A percentile compares a stretch with the other conserved stretches of the same genome.
Evolutionary conservation across 176 grass and related monocot genomes (phyloP).

Genomic region (Cenchrus fungigraminus): DNA sequence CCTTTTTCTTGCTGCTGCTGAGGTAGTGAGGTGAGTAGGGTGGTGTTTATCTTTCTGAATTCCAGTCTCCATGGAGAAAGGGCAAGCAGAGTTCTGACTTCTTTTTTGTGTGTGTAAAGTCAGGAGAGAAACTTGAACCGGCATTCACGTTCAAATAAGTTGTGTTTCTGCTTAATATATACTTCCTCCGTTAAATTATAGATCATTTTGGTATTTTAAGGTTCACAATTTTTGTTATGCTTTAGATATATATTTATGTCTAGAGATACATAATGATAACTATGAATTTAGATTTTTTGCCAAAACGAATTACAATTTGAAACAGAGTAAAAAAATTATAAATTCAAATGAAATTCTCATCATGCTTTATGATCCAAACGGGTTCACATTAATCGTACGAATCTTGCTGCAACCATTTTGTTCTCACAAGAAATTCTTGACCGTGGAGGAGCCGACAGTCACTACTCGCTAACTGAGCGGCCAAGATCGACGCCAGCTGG

Average conservation of each 20-base stretch:
- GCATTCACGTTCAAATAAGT: not conserved
- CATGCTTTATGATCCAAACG: no score
- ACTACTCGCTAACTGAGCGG: no score
- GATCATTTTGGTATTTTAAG: no score
- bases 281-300: no score
- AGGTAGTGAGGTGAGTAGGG: not conserved
- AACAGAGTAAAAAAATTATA: no score
- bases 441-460: not conserved
- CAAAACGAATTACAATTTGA: no score
- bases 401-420: not conserved
- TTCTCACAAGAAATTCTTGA: not conserved
- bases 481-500: not conserved
- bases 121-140: not conserved
- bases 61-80: not conserved
- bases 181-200: no score
- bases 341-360: not conserved
- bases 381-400: no score
- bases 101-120: not conserved
- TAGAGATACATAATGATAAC: no score
- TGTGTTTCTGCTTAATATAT: not conserved
- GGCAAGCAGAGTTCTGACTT: not conserved
- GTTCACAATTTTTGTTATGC: no score
- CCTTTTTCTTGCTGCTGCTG: not conserved
- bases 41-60: not conserved
- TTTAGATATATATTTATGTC: no score